Conservation (phyloP, 2,329 filamentous ascomycete species). For the Acrocalymma vagum region DNA sequence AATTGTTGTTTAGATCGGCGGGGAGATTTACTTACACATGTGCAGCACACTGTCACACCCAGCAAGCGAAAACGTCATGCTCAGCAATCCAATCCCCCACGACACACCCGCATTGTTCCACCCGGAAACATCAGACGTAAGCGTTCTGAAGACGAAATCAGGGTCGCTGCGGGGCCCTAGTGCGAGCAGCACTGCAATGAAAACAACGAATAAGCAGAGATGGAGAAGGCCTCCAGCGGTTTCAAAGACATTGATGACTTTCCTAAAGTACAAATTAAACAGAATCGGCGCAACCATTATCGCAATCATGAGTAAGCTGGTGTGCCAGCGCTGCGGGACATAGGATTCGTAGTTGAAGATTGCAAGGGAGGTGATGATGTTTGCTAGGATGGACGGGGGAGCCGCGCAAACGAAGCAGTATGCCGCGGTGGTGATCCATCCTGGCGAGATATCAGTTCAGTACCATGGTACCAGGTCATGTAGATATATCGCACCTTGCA, state of each 20-base stretch:
- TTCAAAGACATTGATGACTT: too few relatives aligned
- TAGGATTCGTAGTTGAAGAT: too few relatives aligned
- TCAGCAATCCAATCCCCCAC: constrained; percentile 41
- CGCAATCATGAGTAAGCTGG: too few relatives aligned
- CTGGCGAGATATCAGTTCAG: too few relatives aligned
- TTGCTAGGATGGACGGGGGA: too few relatives aligned
- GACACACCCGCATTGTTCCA: constrained; percentile 52
- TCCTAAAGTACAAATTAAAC: too few relatives aligned
- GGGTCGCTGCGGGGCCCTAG: constrained; percentile 39
- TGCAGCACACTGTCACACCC: constrained; percentile 37
- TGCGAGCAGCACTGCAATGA: constrained; percentile 53
- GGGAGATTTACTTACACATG: constrained; percentile 4
- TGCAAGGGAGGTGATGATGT: too few relatives aligned
- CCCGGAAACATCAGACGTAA: constrained; percentile 51
- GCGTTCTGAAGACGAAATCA: constrained; percentile 52
- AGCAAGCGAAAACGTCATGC: constrained; percentile 32
- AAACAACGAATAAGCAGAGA: constrained; percentile 56
- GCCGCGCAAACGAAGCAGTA: too few relatives aligned
- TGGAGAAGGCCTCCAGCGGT: constrained; percentile 53
- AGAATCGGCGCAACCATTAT: too few relatives aligned
- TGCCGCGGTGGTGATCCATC: too few relatives aligned
- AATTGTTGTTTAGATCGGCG: constrained; percentile 19
- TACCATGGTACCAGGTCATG: neutral
- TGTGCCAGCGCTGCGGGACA: too few relatives aligned
- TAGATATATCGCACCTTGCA: neutral